Percentiles rank a stretch among this genome's conserved stretches.
Conservation (phyloP, 768 basidiomycete species). For the Kwoniella pini region DNA sequence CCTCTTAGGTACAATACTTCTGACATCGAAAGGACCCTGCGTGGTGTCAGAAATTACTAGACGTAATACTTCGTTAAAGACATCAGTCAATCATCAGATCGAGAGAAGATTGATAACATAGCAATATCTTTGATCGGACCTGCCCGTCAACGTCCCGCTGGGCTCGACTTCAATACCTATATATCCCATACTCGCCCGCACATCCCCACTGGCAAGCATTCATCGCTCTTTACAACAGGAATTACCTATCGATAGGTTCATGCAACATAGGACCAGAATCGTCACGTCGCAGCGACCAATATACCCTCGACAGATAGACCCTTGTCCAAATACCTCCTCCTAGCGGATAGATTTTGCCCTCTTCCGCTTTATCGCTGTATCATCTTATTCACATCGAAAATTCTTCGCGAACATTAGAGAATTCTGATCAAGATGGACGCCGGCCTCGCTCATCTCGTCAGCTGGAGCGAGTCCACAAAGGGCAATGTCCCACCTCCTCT, state of each 20-base stretch:
- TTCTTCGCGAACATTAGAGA: neutral
- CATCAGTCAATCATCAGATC: neutral
- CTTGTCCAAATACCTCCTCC: too few species aligned
- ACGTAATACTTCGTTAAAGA: neutral
- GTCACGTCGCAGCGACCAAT: too few species aligned
- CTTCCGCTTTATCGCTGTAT: neutral
- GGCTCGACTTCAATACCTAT: neutral
- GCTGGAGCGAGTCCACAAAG: constrained; percentile 45
- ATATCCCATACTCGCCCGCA: neutral
- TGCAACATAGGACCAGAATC: too few species aligned
- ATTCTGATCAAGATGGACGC: constrained; percentile 34
- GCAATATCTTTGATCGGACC: neutral
- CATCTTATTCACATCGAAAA: neutral
- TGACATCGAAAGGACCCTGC: too few species aligned
- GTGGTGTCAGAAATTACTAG: neutral
- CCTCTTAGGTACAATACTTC: neutral
- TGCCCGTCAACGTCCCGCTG: too few species aligned
- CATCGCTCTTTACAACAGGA: neutral
- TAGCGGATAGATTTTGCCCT: neutral
- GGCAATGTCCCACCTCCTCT: constrained; percentile 50
- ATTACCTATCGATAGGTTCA: too few species aligned
- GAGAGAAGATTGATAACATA: neutral
- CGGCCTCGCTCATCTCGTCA: constrained; percentile 43
- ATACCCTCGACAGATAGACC: too few species aligned
- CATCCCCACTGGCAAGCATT: neutral